These are phyloP conservation scores for Eucommia ulmoides DNA, from an alignment of 257 asterid species.

Conservation along the genomic window DNA sequence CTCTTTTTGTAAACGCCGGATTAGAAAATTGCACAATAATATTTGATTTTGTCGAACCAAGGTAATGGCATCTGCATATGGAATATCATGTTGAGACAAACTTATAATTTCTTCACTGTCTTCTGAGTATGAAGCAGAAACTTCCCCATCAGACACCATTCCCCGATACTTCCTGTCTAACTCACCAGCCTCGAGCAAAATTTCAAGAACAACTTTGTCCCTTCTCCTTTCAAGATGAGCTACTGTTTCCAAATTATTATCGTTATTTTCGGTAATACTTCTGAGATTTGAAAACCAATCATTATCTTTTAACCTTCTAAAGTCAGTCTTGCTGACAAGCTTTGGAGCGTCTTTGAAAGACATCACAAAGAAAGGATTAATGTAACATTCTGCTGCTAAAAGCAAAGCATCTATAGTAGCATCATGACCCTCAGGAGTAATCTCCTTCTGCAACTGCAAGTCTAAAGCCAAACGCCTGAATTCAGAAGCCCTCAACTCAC, in stretches of 20 bases:
- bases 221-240: slow-evolving; percentile 83
- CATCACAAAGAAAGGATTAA: slow-evolving; percentile 75
- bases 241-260: slow-evolving; percentile 45
- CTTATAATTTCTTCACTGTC: slow-evolving; percentile 34
- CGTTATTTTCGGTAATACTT: slow-evolving; percentile 28
- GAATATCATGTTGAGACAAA: slow-evolving; percentile 42
- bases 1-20: slow-evolving; percentile 50
- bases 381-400: slow-evolving; percentile 86
- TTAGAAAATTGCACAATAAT: slow-evolving; percentile 56
- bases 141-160: slow-evolving; percentile 26
- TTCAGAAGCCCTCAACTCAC: slow-evolving; percentile 88
- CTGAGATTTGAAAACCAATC: slow-evolving; percentile 36
- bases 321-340: slow-evolving; percentile 21
- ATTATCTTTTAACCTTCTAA: slow-evolving; percentile 19
- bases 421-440: slow-evolving; percentile 60
- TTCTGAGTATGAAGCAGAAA: slow-evolving; percentile 28
- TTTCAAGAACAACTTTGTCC: slow-evolving; percentile 84
- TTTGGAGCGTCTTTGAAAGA: slow-evolving; percentile 33
- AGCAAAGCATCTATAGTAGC: slow-evolving; percentile 83
- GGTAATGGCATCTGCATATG: slow-evolving; percentile 83
- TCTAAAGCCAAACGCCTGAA: slow-evolving; percentile 78
- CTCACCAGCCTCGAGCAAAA: slow-evolving; percentile 86
- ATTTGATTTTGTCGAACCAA: slow-evolving; percentile 83
- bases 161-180: slow-evolving; percentile 49
- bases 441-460: slow-evolving; percentile 55